phyloP scores from a whole-genome alignment of 495 filamentous ascomycete species.

The Hyphodiscus hymeniophilus region DNA sequence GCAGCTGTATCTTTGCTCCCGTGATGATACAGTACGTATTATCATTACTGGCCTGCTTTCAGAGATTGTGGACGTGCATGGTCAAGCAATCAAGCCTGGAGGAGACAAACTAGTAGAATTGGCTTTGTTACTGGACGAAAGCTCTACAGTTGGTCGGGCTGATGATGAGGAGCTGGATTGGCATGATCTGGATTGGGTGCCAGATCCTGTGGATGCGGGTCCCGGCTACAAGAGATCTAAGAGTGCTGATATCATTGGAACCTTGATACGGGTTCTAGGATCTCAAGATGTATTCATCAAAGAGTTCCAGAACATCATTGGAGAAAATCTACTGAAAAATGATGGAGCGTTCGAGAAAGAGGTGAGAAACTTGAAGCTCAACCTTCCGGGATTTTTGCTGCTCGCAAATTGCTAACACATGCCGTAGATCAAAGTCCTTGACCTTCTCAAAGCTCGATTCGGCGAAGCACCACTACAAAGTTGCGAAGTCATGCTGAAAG shows the following conservation, averaged over 20 bases:
- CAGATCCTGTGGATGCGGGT: constrained; percentile 86
- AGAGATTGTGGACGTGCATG: constrained; percentile 47
- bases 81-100: constrained; percentile 24
- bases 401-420: neutral
- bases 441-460: constrained; percentile 81
- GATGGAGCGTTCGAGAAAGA: constrained; percentile 68
- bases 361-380: constrained; percentile 18
- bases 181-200: constrained; percentile 86
- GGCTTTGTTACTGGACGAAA: constrained; percentile 60
- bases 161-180: constrained; percentile 70
- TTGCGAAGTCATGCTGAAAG: constrained; percentile 94
- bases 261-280: constrained; percentile 78
- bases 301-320: constrained; percentile 80
- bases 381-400: neutral
- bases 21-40: constrained; percentile 85
- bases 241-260: constrained; percentile 84
- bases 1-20: constrained; percentile 78
- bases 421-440: constrained; percentile 54
- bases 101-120: constrained; percentile 57
- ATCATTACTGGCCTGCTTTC: constrained; percentile 81
- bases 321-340: constrained; percentile 70
- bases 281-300: constrained; percentile 85
- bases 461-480: constrained; percentile 78
- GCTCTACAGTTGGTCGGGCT: constrained; percentile 37
- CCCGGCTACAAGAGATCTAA: constrained; percentile 87